Conservation (phyloP, 306 rosid species). For the Begonia masoniana region DNA sequence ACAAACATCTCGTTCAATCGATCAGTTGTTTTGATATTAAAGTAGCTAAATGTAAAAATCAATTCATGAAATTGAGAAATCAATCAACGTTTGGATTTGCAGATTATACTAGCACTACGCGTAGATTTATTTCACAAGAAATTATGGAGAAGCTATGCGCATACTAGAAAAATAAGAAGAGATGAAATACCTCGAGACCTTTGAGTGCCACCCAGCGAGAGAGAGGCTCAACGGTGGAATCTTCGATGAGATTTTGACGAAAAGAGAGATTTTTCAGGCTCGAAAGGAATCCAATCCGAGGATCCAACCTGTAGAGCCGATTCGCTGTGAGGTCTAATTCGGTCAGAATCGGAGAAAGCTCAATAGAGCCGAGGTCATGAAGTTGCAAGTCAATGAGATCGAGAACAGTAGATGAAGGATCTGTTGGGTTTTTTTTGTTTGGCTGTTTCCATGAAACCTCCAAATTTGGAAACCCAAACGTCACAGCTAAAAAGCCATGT, state of each 20-base stretch:
- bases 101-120: too few relatives aligned
- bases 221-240: conserved; percentile 45
- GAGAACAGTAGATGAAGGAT: conserved; percentile 45
- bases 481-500: too few relatives aligned
- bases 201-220: conserved; percentile 55
- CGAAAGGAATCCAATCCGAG: conserved; percentile 58
- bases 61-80: too few relatives aligned
- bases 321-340: conserved; percentile 88
- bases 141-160: too few relatives aligned
- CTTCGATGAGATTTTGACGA: conserved; percentile 74
- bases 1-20: too few relatives aligned
- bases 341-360: conserved; percentile 48
- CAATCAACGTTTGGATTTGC: too few relatives aligned
- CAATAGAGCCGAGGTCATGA: conserved; percentile 69
- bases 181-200: conserved; percentile 42
- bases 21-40: too few relatives aligned
- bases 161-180: neutral
- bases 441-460: too few relatives aligned
- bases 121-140: too few relatives aligned
- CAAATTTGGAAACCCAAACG: too few relatives aligned
- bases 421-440: too few relatives aligned
- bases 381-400: conserved; percentile 81
- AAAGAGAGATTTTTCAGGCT: conserved; percentile 68
- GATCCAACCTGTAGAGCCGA: conserved; percentile 59
- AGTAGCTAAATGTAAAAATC: too few relatives aligned